Evolutionary conservation across 805 yeast genomes (phyloP).

Genomic region (Starmerella bacillaris): DNA sequence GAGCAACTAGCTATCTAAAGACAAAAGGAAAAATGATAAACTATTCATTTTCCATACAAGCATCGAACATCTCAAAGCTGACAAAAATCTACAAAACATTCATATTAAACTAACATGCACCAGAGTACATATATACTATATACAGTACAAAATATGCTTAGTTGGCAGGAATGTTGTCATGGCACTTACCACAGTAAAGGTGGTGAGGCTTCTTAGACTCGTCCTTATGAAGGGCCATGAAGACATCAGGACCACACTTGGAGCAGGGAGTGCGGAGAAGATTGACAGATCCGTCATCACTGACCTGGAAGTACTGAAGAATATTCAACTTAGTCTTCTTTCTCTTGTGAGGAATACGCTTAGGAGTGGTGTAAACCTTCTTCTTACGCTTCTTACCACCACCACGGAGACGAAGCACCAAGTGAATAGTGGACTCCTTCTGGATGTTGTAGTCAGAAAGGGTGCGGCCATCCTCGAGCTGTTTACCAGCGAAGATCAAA

Average conservation of each 20-base stretch:
- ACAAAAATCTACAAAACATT: too few relatives aligned
- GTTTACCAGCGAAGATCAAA: constrained; percentile 94
- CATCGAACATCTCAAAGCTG: too few relatives aligned
- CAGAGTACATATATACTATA: too few relatives aligned
- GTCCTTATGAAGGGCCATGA: constrained; percentile 89
- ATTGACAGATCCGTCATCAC: constrained; percentile 94
- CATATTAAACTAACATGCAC: too few relatives aligned
- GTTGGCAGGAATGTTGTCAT: constrained; percentile 45
- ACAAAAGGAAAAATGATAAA: too few relatives aligned
- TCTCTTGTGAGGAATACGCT: constrained; percentile 99
- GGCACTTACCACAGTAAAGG: constrained; percentile 99
- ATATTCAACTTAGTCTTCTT: constrained; percentile 98
- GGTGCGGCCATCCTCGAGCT: constrained; percentile 85
- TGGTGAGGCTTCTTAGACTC: constrained; percentile 89
- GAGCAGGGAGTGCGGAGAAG: constrained; percentile 98
- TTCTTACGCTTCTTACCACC: constrained; percentile 99
- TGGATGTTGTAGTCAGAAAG: constrained; percentile 95
- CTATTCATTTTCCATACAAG: too few relatives aligned
- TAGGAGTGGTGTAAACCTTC: constrained; percentile 99
- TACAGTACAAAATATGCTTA: too few relatives aligned
- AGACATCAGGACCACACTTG: constrained; percentile 95
- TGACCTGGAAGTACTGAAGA: constrained; percentile 98
- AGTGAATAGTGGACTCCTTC: constrained; percentile 90
- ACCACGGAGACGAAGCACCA: constrained; percentile 95
- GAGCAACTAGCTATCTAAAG: too few relatives aligned